Conservation (phyloP, 495 filamentous ascomycete genomes). For the Thermothielavioides terrestris region DNA sequence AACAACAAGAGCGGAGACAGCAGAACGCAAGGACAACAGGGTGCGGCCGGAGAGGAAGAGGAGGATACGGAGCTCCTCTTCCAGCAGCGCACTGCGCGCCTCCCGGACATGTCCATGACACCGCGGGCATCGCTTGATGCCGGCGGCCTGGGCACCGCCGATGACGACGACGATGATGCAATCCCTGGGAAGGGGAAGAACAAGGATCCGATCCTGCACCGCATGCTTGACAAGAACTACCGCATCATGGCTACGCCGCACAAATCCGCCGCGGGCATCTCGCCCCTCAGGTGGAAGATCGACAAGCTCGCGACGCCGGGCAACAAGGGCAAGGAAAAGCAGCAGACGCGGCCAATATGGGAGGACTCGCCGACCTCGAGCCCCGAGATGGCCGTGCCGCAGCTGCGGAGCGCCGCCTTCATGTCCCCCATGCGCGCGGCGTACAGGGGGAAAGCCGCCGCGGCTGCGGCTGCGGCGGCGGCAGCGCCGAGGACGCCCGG, state of each 20-base stretch:
- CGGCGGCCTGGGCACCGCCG: slow-evolving; percentile 16
- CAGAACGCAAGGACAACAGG: slow-evolving; percentile 2
- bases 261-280: slow-evolving; percentile 28
- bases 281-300: slow-evolving; percentile 31
- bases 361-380: slow-evolving; percentile 62
- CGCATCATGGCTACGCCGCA: slow-evolving; percentile 86
- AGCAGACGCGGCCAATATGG: slow-evolving; percentile 25
- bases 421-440: slow-evolving; percentile 52
- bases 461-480: slow-evolving; percentile 7
- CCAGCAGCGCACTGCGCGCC: slow-evolving; percentile 33
- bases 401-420: slow-evolving; percentile 78
- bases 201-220: slow-evolving; percentile 72
- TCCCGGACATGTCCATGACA: slow-evolving; percentile 52
- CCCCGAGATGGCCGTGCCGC: slow-evolving; percentile 68
- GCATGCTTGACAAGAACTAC: slow-evolving; percentile 86
- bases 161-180: slow-evolving; percentile 33
- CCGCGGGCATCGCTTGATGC: slow-evolving; percentile 29
- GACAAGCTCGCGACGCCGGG: slow-evolving; percentile 13
- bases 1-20: slow-evolving; percentile 16
- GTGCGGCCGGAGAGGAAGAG: slow-evolving; percentile 17
- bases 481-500: slow-evolving; percentile 55
- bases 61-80: slow-evolving; percentile 38
- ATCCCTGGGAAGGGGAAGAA: slow-evolving; percentile 34
- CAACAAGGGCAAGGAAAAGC: slow-evolving; percentile 27
- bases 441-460: slow-evolving; percentile 12